Conservation (phyloP, 2,329 filamentous ascomycete species). For the Colletotrichum simmondsii region DNA sequence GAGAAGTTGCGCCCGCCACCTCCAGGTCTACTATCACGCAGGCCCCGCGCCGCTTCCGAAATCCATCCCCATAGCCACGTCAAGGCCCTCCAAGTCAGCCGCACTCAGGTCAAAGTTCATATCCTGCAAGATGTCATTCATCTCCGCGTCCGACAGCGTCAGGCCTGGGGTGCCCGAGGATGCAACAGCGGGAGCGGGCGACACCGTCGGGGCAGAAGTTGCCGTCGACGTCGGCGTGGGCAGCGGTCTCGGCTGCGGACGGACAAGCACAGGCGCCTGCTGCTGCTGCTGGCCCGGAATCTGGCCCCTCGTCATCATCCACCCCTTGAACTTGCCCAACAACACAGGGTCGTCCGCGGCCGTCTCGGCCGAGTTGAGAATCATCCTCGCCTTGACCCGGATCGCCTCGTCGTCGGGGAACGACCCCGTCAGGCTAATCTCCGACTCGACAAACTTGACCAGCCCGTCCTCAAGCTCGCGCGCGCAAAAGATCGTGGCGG, state of each 20-base stretch:
- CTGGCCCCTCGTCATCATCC: slow-evolving; percentile 47
- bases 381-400: slow-evolving; percentile 57
- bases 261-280: neutral
- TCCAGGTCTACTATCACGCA: neutral
- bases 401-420: slow-evolving; percentile 62
- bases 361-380: slow-evolving; percentile 58
- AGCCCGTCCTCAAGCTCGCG: slow-evolving; percentile 68
- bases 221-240: neutral
- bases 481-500: slow-evolving; percentile 66
- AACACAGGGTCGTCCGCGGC: slow-evolving; percentile 65
- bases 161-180: slow-evolving; percentile 44
- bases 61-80: slow-evolving; percentile 30
- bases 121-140: slow-evolving; percentile 54
- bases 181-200: slow-evolving; percentile 29
- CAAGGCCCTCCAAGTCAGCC: slow-evolving; percentile 36
- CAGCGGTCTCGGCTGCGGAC: slow-evolving; percentile 16
- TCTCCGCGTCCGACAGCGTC: slow-evolving; percentile 50
- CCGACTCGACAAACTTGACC: slow-evolving; percentile 56
- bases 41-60: slow-evolving; percentile 9
- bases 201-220: slow-evolving; percentile 14
- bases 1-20: neutral
- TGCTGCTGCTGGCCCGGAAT: slow-evolving; percentile 2
- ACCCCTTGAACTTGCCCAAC: slow-evolving; percentile 63
- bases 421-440: slow-evolving; percentile 48
- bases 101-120: slow-evolving; percentile 54